Conservation (phyloP, 176 grass and related monocot genomes). For the Hordeum marinum region DNA sequence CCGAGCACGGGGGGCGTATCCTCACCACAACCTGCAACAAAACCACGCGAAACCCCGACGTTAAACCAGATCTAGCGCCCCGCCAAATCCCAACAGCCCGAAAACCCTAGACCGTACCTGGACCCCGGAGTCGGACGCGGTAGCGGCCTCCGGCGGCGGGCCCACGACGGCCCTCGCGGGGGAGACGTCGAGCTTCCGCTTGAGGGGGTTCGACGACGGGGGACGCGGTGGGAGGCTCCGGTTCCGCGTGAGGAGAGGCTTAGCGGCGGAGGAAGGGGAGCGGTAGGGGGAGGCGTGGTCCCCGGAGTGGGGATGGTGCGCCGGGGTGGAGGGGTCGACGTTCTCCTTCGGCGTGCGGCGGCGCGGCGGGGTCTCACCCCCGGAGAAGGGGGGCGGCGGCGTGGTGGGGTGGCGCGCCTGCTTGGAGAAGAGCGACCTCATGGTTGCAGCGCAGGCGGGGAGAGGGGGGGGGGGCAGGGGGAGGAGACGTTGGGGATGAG, state of each 20-base stretch:
- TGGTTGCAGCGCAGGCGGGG: slow-evolving; percentile 11
- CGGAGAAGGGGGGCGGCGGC: slow-evolving; percentile 34
- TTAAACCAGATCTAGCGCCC: slow-evolving; percentile 29
- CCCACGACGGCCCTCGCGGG: slow-evolving; percentile 23
- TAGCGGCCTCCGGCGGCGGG: background rate
- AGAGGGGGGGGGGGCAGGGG: background rate
- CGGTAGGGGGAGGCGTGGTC: slow-evolving; percentile 28
- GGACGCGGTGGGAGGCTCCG: slow-evolving; percentile 52
- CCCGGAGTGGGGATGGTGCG: slow-evolving; percentile 4
- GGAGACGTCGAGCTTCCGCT: slow-evolving; percentile 61
- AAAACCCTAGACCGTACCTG: slow-evolving; percentile 34
- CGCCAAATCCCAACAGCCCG: background rate
- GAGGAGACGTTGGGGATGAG: background rate
- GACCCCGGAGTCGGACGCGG: slow-evolving; percentile 49
- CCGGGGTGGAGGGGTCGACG: slow-evolving; percentile 40
- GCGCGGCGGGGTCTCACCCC: slow-evolving; percentile 28
- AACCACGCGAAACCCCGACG: background rate
- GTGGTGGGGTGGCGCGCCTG: slow-evolving; percentile 42
- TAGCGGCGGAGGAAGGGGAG: slow-evolving; percentile 37
- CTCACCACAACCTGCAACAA: slow-evolving; percentile 68
- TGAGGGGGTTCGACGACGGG: slow-evolving; percentile 49
- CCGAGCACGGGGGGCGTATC: slow-evolving; percentile 60
- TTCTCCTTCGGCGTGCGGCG: slow-evolving; percentile 44
- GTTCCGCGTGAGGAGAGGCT: slow-evolving; percentile 39
- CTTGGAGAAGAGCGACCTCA: slow-evolving; percentile 60